Evolutionary conservation across 495 filamentous ascomycete species (phyloP), one percentile per base, ranked within the genome.

Genomic region (Penicillium waksmanii): DNA sequence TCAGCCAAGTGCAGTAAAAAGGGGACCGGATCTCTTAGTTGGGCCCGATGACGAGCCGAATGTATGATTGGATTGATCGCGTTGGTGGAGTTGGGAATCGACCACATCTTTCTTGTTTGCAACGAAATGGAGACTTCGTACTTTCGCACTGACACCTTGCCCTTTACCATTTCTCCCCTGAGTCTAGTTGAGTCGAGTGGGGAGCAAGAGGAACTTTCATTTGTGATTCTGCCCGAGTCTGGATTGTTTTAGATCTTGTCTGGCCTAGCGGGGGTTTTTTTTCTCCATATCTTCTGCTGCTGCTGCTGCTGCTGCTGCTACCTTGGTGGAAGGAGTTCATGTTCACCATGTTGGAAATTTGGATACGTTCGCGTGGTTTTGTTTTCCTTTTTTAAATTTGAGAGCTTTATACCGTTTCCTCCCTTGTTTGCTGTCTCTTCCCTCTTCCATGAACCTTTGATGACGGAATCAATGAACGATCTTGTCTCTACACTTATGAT

Each of bases 1-100:
- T 99, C 66, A 91, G 87, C 73, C 92, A 97, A 74, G 93, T 97
- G 58, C 93, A 97, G 85, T 97, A 83, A 79, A 49, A 35, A 21
- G 35, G 36, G 40, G 19, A 46, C 19, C 33, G 18, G 21, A 33
- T 35, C 36, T 17, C 27, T 38, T 13, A n/a, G 13, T 53, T 53
- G 27, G 35, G 31, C 1, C 21, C 25, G 36, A 56, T 27, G 8
- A 33, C 36, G 36, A 49, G 35, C 36, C 51, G 51, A 67, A 42
- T 66, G 57, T 63, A 68, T 65, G 59, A 65, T 63, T 63, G 65
- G 62, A 50, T 43, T 53, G 52, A 53, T 56, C 55, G 62, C 49
- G 60, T 62, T 59, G 57, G 52, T 52, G 63, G 60, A 63, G 60
- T 68, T 69, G 52, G 64, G 33, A 56, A 34, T 35, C 34, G 34